phyloP scores from a whole-genome alignment of 2,329 filamentous ascomycete genomes.

The Talaromyces sp. region DNA sequence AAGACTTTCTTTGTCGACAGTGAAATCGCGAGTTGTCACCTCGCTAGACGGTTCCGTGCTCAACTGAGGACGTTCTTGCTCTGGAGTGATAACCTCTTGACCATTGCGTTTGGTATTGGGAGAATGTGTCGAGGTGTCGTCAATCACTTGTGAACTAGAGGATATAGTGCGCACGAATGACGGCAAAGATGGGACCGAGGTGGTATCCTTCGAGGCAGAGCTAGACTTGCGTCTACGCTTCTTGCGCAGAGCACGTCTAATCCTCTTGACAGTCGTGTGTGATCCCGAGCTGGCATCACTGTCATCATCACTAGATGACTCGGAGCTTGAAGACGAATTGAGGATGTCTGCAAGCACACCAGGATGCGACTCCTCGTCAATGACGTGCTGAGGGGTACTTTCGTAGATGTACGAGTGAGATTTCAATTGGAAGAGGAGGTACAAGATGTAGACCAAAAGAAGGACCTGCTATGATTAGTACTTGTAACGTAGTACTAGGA shows the following conservation, averaged over 20 bases:
- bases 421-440: conserved; percentile 84
- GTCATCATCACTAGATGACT: conserved; percentile 55
- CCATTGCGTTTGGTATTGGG: conserved; percentile 44
- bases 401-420: conserved; percentile 86
- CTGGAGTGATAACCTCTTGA: conserved; percentile 53
- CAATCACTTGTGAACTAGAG: conserved; percentile 33
- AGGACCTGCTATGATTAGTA: conserved; percentile 47
- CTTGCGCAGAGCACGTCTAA: conserved; percentile 68
- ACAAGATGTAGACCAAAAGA: conserved; percentile 75
- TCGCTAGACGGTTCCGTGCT: conserved; percentile 18
- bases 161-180: conserved; percentile 39
- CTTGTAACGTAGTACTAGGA: conserved; percentile 33
- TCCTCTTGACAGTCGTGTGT: conserved; percentile 66
- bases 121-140: conserved; percentile 24
- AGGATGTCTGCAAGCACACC: conserved; percentile 77
- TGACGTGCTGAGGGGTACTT: conserved; percentile 82
- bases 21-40: conserved; percentile 50
- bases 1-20: conserved; percentile 22
- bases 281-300: conserved; percentile 65
- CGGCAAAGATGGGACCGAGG: conserved; percentile 44
- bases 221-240: conserved; percentile 73
- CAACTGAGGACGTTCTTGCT: conserved; percentile 35
- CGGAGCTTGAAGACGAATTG: conserved; percentile 59
- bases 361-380: conserved; percentile 81
- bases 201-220: conserved; percentile 62